phyloP scores from a whole-genome alignment of 192 early-diverging fungal species.

The Geranomyces michiganensis region DNA sequence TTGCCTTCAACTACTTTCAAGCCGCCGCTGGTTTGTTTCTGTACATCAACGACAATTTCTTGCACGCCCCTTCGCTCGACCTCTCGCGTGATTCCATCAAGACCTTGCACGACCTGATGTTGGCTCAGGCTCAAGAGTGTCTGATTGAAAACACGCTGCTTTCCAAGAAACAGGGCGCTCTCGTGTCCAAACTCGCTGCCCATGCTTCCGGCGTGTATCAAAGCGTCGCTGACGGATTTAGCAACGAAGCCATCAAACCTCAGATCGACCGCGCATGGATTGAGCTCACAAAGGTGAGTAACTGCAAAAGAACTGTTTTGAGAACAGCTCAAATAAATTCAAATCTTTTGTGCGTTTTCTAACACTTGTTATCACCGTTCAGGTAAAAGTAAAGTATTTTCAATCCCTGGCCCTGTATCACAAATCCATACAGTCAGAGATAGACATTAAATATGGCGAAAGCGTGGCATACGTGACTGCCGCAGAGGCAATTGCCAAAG shows the following conservation, averaged over 20 bases:
- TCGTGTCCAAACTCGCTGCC: slow-evolving; percentile 88
- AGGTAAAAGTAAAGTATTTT: slow-evolving; percentile 91
- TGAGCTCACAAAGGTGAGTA: slow-evolving; percentile 70
- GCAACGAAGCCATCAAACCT: slow-evolving; percentile 63
- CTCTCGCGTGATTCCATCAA: slow-evolving; percentile 89
- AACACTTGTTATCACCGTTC: neutral
- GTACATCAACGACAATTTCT: slow-evolving; percentile 97
- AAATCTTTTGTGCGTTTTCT: neutral
- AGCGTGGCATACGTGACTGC: slow-evolving; percentile 74
- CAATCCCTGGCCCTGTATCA: slow-evolving; percentile 86
- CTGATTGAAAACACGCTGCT: slow-evolving; percentile 82
- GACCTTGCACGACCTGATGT: slow-evolving; percentile 80
- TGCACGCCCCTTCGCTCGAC: slow-evolving; percentile 93
- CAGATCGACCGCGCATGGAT: slow-evolving; percentile 84
- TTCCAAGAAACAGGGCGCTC: slow-evolving; percentile 84
- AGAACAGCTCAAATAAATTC: neutral
- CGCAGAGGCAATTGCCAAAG: slow-evolving; percentile 83
- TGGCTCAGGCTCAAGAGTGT: slow-evolving; percentile 94
- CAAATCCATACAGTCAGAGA: slow-evolving; percentile 72
- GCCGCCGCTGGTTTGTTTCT: slow-evolving; percentile 90
- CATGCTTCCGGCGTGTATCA: slow-evolving; percentile 65
- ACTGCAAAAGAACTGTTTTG: neutral
- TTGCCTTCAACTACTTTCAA: slow-evolving; percentile 89
- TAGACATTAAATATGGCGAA: slow-evolving; percentile 84
- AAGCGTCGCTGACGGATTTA: slow-evolving; percentile 72